Conservation (phyloP, 768 basidiomycete species). For the Phlegmacium glaucopus region DNA sequence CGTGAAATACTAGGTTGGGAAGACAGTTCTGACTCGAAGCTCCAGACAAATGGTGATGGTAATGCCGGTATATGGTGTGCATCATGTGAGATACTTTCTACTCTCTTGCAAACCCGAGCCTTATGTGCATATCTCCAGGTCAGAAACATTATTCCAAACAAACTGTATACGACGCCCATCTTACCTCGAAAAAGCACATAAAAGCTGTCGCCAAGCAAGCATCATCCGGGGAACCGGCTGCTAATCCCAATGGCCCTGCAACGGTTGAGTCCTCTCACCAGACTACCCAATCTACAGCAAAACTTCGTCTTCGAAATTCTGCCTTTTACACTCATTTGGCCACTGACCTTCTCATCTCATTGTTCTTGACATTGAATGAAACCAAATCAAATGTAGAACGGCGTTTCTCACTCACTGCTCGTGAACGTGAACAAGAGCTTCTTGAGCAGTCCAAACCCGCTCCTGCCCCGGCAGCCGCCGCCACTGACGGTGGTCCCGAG, state of each 20-base stretch:
- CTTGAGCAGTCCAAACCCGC: conserved; percentile 63
- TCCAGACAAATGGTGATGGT: conserved; percentile 40
- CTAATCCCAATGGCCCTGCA: conserved; percentile 56
- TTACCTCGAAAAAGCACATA: conserved; percentile 93
- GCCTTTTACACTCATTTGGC: conserved; percentile 73
- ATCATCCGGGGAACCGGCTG: conserved; percentile 38
- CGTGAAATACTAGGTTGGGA: conserved; percentile 79
- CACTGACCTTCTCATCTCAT: conserved; percentile 59
- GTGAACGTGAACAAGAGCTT: conserved; percentile 93
- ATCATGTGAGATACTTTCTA: conserved; percentile 62
- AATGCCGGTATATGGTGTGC: conserved; percentile 86
- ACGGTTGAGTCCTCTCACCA: conserved; percentile 23
- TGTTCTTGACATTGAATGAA: conserved; percentile 71
- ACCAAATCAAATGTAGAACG: conserved; percentile 97
- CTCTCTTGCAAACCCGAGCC: conserved; percentile 5
- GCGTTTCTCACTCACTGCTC: conserved; percentile 93
- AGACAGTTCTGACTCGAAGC: conserved; percentile 41
- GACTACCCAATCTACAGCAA: conserved; percentile 34
- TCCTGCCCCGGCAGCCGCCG: conserved; percentile 41
- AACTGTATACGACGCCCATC: conserved; percentile 95
- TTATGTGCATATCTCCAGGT: conserved; percentile 44
- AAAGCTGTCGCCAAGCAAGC: conserved; percentile 84
- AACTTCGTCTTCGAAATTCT: conserved; percentile 54
- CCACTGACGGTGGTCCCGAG: conserved; percentile 42
- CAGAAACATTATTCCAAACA: conserved; percentile 96